phyloP scores from a whole-genome alignment of 2,329 filamentous ascomycete genomes.

The Periconia digitata region DNA sequence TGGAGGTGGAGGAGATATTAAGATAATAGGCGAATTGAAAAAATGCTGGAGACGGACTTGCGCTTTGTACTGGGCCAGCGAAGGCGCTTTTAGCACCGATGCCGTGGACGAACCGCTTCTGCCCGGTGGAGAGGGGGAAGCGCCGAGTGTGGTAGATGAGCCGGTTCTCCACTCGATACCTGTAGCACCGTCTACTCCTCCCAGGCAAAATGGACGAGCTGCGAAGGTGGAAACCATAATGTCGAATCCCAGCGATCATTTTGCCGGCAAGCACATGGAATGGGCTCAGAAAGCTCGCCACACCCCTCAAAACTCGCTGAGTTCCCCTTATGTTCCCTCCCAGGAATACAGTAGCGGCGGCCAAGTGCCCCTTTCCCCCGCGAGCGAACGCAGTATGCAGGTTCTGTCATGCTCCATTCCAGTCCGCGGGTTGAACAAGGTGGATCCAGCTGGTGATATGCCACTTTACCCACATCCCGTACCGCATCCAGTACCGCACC shows the following conservation, averaged over 20 bases:
- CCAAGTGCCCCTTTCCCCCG: constrained; percentile 46
- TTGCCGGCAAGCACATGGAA: constrained; percentile 42
- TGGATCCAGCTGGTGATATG: constrained; percentile 41
- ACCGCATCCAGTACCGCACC: constrained; percentile 37
- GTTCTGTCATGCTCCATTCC: constrained; percentile 63
- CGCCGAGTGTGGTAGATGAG: constrained; percentile 27
- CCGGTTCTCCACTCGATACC: constrained; percentile 2
- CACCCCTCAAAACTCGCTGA: constrained; percentile 41
- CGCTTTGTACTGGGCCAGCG: constrained; percentile 81
- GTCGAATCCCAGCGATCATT: constrained; percentile 42
- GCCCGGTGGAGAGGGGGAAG: constrained; percentile 70
- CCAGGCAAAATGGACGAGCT: constrained; percentile 24
- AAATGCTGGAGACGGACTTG: constrained; percentile 96
- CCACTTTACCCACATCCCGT: constrained; percentile 42
- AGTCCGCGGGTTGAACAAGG: constrained; percentile 42
- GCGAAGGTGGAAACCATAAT: constrained; percentile 37
- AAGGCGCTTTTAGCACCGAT: constrained; percentile 62
- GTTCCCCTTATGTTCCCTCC: constrained; percentile 35
- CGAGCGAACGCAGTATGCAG: constrained; percentile 57
- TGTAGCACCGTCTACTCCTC: constrained; percentile 24
- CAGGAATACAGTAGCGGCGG: constrained; percentile 30
- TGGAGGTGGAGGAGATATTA: constrained; percentile 66
- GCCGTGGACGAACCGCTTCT: constrained; percentile 67
- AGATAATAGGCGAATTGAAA: constrained; percentile 91
- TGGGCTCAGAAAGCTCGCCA: constrained; percentile 40